A percentile compares a stretch with the other conserved stretches of the same genome.
Conservation (phyloP, 805 yeast species). For the Dipodascus albidus region DNA sequence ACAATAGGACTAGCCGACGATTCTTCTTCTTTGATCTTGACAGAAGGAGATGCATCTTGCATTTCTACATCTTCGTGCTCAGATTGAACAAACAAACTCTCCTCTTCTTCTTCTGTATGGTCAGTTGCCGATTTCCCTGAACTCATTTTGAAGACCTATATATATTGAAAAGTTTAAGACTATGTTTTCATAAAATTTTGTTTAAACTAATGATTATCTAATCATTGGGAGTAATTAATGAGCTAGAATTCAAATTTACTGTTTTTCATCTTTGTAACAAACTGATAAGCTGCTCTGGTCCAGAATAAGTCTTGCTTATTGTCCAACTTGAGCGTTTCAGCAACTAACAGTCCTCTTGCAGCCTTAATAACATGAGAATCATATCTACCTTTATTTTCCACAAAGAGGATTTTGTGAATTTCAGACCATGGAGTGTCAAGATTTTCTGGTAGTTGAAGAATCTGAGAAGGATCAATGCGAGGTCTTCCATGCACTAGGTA, state of each 20-base stretch:
- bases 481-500: conserved; percentile 15
- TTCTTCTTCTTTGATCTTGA: background rate
- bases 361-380: conserved; percentile 16
- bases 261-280: conserved; percentile 5
- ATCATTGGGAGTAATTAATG: background rate
- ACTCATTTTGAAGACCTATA: background rate
- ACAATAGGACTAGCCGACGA: background rate
- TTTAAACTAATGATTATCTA: background rate
- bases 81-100: conserved; percentile 11
- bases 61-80: conserved; percentile 10
- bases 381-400: conserved; percentile 9
- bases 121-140: background rate
- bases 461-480: conserved; percentile 6
- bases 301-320: conserved; percentile 7
- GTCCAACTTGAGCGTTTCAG: conserved; percentile 11
- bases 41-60: background rate
- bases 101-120: conserved; percentile 10
- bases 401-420: conserved; percentile 4
- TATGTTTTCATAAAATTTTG: no score
- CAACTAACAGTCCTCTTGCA: conserved; percentile 14
- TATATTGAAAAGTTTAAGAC: background rate
- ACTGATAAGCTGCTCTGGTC: conserved; percentile 12
- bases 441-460: conserved; percentile 4
- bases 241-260: background rate
- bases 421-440: conserved; percentile 9